Percentiles rank a stretch among this genome's conserved stretches.
These are phyloP conservation scores for Cladophialophora bantiana DNA, from an alignment of 2,329 filamentous ascomycete species.

Conservation along the genomic window DNA sequence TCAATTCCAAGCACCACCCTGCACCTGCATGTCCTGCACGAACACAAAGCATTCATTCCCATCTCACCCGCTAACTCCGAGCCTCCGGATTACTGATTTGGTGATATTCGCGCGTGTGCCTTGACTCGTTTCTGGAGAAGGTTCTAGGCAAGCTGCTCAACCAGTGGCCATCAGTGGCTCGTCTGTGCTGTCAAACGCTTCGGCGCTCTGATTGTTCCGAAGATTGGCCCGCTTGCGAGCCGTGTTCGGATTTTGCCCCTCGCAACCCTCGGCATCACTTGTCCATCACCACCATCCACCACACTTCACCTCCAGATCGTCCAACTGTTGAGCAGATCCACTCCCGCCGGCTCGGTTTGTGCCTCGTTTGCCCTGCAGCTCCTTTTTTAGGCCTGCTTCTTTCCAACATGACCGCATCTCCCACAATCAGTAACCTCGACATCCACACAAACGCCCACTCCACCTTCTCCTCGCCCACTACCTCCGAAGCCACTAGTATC, in stretches of 20 bases:
- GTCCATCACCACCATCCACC: conserved; percentile 4
- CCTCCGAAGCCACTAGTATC: conserved; percentile 32
- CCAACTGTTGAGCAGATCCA: conserved; percentile 1
- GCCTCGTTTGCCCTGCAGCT: conserved; percentile 10
- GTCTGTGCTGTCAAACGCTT: neutral
- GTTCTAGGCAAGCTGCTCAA: neutral
- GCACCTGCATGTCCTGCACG: neutral
- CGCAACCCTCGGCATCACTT: neutral
- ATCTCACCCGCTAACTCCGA: conserved; percentile 16
- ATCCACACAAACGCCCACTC: conserved; percentile 35
- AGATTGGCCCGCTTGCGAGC: conserved; percentile 22
- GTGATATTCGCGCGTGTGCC: neutral
- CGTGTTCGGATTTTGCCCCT: neutral
- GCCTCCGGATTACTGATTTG: conserved; percentile 18
- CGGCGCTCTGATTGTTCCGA: conserved; percentile 22
- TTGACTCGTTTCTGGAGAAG: neutral
- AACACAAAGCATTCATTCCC: neutral
- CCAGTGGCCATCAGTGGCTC: neutral
- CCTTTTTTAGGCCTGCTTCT: neutral
- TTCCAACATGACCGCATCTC: conserved; percentile 18
- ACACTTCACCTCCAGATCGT: conserved; percentile 1
- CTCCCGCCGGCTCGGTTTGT: conserved; percentile 24
- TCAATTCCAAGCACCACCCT: conserved; percentile 1
- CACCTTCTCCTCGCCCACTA: conserved; percentile 40
- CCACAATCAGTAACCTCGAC: conserved; percentile 18